Percentiles rank a stretch among this genome's conserved stretches.
Evolutionary conservation across 345 rosid species (phyloP).

Genomic region (Gossypium anomalum): DNA sequence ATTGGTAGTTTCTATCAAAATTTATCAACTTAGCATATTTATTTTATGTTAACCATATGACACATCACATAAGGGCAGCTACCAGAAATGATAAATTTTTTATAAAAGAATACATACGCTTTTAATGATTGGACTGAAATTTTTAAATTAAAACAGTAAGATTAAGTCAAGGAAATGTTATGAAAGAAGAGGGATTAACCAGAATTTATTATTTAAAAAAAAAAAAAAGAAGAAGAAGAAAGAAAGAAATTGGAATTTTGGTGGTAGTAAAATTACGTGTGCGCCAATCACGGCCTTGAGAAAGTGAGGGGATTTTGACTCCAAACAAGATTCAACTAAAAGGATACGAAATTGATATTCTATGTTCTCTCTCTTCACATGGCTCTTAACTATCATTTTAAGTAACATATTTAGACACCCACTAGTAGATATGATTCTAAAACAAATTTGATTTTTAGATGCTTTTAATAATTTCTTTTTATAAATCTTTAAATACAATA

Average conservation of each 20-base stretch:
- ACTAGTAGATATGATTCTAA: not conserved
- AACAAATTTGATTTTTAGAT: not conserved
- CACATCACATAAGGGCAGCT: too few relatives aligned
- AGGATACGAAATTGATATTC: not conserved
- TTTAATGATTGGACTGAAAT: too few relatives aligned
- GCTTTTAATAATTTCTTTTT: too few relatives aligned
- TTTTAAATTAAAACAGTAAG: too few relatives aligned
- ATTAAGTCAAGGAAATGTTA: too few relatives aligned
- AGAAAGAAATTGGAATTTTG: not conserved
- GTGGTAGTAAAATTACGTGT: slow-evolving; percentile 12
- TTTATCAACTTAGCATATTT: too few relatives aligned
- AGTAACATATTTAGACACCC: not conserved
- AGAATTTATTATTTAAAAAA: not conserved
- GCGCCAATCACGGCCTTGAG: slow-evolving; percentile 64
- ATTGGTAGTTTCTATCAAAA: too few relatives aligned
- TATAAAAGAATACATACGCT: accelerated
- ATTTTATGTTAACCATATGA: too few relatives aligned
- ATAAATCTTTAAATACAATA: too few relatives aligned
- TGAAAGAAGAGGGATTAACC: too few relatives aligned
- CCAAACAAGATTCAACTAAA: slow-evolving; percentile 11
- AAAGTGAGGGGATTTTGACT: slow-evolving; percentile 21
- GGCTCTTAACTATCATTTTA: not conserved
- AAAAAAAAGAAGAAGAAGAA: not conserved
- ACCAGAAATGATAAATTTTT: too few relatives aligned
- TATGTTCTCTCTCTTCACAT: not conserved